Base-by-base conservation (phyloP, 2,329 filamentous ascomycete genomes). In the Penicillium sp. region DNA sequence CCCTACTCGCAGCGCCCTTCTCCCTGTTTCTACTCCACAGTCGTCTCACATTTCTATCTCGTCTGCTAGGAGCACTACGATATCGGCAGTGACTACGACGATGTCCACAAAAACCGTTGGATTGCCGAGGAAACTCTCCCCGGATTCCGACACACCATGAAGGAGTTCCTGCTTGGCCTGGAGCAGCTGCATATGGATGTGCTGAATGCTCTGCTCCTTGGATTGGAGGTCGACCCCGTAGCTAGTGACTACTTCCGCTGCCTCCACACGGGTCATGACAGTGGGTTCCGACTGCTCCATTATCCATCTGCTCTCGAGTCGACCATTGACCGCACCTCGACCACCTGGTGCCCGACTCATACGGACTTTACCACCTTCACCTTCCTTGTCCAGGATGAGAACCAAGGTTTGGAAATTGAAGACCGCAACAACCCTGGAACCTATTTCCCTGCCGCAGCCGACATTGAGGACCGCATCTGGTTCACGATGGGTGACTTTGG, bases 251-350 rank as follows among this genome's bases (percentile, higher is more conserved):
- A 70, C 45, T 58, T 77, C n/a, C 48, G 71, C 3, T 57, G 59
- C 14, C 69, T 75, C 30, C 79, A 83, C 58, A 72, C 70, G 21
- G 73, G 74, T 0, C 68, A 75, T 41, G 75, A 80, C 49, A 79
- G 80, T 46, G 79, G 82, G 45, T 64, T 83, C 7, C 72, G 81
- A 2, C 59, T 84, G 17, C 63, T 83, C 11, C 79, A 83, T 55
- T 84, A 80, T 44, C 75, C 76, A 0, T 63, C 71, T 2, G 63
- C 77, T 4, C 64, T 70, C 17, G 69, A 68, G 4, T 62, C 64
- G 20, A 67, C 65, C 23, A 56, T 78, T 14, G 63, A 68, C 19
- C 68, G 63, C 28, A 64, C 69, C 9, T 51, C 62, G 11, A 65
- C 71, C 25, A 68, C 72, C 7, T 64, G 76, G 8, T 76, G 77